These are phyloP conservation scores for Huntiella decipiens DNA, from an alignment of 2,329 filamentous ascomycete species.

Conservation along the genomic window DNA sequence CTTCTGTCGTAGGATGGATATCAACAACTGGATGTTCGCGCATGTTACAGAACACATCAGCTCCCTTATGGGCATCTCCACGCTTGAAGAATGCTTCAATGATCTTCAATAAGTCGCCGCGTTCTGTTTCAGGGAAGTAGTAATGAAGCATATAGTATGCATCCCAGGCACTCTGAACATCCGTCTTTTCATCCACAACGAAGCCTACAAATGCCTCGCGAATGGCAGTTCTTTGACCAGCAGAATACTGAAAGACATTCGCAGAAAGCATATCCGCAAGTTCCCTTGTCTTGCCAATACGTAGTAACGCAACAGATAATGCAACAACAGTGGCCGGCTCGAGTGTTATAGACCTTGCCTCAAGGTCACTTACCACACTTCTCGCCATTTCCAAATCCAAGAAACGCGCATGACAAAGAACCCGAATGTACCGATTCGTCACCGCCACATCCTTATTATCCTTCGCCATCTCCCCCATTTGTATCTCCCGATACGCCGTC, in stretches of 20 bases:
- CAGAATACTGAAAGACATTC: constrained; percentile 51
- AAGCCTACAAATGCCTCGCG: constrained; percentile 48
- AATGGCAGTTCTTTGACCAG: constrained; percentile 48
- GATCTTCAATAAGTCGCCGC: constrained; percentile 44
- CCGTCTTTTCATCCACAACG: constrained; percentile 42
- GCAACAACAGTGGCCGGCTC: constrained; percentile 56
- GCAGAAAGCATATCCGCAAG: constrained; percentile 66
- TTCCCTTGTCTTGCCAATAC: constrained; percentile 57
- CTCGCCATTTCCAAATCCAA: constrained; percentile 54
- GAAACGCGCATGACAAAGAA: constrained; percentile 40
- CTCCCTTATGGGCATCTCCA: constrained; percentile 64
- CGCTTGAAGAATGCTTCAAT: constrained; percentile 72
- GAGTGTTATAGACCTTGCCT: constrained; percentile 49
- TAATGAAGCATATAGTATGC: constrained; percentile 46
- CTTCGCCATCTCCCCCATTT: constrained; percentile 27
- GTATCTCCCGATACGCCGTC: constrained; percentile 43
- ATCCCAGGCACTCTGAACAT: constrained; percentile 44
- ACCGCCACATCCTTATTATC: constrained; percentile 38
- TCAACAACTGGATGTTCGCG: constrained; percentile 47
- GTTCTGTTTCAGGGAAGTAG: constrained; percentile 46
- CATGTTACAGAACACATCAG: constrained; percentile 83
- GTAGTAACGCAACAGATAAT: constrained; percentile 55
- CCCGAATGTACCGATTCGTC: constrained; percentile 53
- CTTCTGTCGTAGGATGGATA: constrained; percentile 49
- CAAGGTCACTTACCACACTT: constrained; percentile 52